Evolutionary conservation across 495 filamentous ascomycete genomes (phyloP).

Genomic region (Lophium mytilinum): DNA sequence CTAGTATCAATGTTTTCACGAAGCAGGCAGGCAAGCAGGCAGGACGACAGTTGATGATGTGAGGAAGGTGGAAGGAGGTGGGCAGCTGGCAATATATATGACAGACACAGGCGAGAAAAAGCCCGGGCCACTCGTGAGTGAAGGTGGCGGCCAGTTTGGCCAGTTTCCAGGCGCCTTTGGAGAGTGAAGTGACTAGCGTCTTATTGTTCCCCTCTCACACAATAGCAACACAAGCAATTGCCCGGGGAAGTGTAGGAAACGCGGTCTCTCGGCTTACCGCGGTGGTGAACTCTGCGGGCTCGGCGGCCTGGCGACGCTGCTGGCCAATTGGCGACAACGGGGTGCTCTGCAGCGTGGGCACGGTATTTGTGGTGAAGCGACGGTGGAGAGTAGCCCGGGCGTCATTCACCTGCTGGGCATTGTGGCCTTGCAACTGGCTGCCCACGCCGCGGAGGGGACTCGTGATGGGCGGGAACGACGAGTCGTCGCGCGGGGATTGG

Average conservation of each 20-base stretch:
- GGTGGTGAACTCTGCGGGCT: constrained; percentile 46
- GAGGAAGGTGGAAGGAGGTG: not conserved
- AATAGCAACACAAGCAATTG: not conserved
- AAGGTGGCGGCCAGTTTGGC: too few relatives aligned
- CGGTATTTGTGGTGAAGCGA: constrained; percentile 86
- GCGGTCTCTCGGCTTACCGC: constrained; percentile 30
- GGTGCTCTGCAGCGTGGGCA: constrained; percentile 48
- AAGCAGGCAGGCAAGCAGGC: not conserved
- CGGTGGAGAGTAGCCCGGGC: constrained; percentile 69
- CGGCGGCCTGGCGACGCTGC: constrained; percentile 45
- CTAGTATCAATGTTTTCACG: not conserved
- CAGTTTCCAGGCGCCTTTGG: too few relatives aligned
- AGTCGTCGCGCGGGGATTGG: constrained; percentile 62
- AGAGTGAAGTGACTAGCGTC: too few relatives aligned
- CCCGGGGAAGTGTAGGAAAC: not conserved
- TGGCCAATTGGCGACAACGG: constrained; percentile 60
- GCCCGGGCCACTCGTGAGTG: too few relatives aligned
- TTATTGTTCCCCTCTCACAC: not conserved
- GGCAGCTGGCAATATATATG: not conserved
- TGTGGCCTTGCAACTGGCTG: constrained; percentile 15
- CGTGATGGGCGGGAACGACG: constrained; percentile 60
- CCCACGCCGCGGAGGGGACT: constrained; percentile 43
- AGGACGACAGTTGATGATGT: not conserved
- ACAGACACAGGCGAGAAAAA: too few relatives aligned
- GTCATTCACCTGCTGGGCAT: constrained; percentile 39